phyloP scores from a whole-genome alignment of 495 filamentous ascomycete genomes.

The Penicillium antarcticum region DNA sequence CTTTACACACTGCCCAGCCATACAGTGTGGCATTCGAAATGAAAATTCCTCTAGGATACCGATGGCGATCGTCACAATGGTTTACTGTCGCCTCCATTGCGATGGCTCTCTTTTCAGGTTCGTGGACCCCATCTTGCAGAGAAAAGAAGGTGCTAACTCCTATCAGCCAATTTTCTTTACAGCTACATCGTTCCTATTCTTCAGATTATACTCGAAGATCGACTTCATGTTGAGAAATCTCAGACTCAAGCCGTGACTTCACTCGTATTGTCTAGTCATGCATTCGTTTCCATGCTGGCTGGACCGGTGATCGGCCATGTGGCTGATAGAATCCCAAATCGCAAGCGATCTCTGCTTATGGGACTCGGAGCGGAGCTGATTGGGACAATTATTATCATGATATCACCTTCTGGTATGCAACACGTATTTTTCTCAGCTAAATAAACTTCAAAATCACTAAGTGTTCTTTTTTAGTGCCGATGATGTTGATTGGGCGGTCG shows the following conservation, averaged over 20 bases:
- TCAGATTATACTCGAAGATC: conserved; percentile 20
- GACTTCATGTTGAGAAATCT: conserved; percentile 10
- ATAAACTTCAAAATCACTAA: background rate
- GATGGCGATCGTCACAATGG: conserved; percentile 8
- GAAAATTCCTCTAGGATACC: too few species aligned
- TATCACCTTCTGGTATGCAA: too few species aligned
- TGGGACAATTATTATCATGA: conserved; percentile 4
- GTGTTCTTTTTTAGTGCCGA: conserved; percentile 11
- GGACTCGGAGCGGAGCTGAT: background rate
- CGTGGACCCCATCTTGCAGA: background rate
- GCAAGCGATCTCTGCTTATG: conserved; percentile 9
- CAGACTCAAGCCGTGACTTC: conserved; percentile 14
- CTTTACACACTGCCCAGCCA: too few species aligned
- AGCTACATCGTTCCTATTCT: conserved; percentile 27
- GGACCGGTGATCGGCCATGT: conserved; percentile 18
- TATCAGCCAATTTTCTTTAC: conserved; percentile 14
- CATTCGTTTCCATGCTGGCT: conserved; percentile 9
- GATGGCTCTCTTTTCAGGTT: conserved; percentile 4
- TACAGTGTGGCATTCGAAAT: too few species aligned
- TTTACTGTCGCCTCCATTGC: conserved; percentile 1
- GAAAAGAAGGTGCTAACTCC: too few species aligned
- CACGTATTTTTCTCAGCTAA: too few species aligned
- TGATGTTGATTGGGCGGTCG: conserved; percentile 16
- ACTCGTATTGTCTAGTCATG: conserved; percentile 12
- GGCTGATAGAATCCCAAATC: conserved; percentile 14